These are phyloP conservation scores for Cytospora mali DNA, from an alignment of 2,329 filamentous ascomycete species.

Conservation along the genomic window DNA sequence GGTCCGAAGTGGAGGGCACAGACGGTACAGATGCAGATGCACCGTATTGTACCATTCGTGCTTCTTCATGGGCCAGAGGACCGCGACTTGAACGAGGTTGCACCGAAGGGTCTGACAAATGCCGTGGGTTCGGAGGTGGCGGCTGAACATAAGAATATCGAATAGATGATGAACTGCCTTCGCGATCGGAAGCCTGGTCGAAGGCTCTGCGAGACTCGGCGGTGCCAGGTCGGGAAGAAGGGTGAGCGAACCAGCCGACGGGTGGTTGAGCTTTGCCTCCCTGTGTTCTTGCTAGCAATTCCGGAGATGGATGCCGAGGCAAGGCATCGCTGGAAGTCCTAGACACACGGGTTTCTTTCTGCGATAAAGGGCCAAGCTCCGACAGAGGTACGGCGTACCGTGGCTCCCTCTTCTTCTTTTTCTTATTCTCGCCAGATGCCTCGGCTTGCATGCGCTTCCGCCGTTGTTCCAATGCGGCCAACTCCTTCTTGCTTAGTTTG, in stretches of 20 bases:
- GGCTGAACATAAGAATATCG: slow-evolving; percentile 49
- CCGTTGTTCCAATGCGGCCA: slow-evolving; percentile 75
- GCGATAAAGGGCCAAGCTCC: slow-evolving; percentile 49
- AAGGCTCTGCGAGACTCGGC: slow-evolving; percentile 45
- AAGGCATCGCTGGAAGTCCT: slow-evolving; percentile 40
- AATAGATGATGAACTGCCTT: slow-evolving; percentile 45
- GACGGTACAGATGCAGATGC: slow-evolving; percentile 36
- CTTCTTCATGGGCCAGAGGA: slow-evolving; percentile 38
- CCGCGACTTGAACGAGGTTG: slow-evolving; percentile 40
- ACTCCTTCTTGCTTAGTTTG: slow-evolving; percentile 75
- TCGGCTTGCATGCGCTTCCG: slow-evolving; percentile 60
- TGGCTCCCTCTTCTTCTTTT: slow-evolving; percentile 46
- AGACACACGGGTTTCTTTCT: slow-evolving; percentile 39
- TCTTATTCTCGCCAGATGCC: slow-evolving; percentile 35
- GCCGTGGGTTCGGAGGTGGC: slow-evolving; percentile 40
- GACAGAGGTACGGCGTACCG: slow-evolving; percentile 57
- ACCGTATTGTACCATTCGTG: slow-evolving; percentile 33
- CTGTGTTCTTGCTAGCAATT: slow-evolving; percentile 41
- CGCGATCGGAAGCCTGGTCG: slow-evolving; percentile 20
- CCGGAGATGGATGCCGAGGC: slow-evolving; percentile 44
- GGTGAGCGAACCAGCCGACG: slow-evolving; percentile 55
- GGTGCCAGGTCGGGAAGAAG: slow-evolving; percentile 35
- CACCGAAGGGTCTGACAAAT: slow-evolving; percentile 48
- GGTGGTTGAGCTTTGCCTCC: slow-evolving; percentile 45
- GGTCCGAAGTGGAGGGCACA: slow-evolving; percentile 43